These are phyloP conservation scores for Leishmania tropica DNA, from an alignment of 208 protist genomes.

Conservation along the genomic window DNA sequence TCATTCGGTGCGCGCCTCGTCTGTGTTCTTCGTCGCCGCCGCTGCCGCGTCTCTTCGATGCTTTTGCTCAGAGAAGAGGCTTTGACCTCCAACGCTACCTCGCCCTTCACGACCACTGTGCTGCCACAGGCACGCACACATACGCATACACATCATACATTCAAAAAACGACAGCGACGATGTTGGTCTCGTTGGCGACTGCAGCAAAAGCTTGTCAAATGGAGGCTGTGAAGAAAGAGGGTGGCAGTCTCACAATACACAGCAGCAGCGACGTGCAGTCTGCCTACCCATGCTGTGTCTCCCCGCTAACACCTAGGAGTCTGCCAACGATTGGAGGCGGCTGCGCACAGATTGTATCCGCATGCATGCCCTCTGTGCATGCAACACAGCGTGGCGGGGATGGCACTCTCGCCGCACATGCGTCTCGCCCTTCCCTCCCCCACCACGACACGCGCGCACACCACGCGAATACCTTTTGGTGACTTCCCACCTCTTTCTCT, in stretches of 20 bases:
- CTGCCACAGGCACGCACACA: background rate
- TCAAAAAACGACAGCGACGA: background rate
- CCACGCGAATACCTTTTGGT: background rate
- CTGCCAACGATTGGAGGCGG: background rate
- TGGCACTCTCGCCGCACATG: background rate
- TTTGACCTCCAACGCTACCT: background rate
- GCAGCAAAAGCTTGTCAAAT: background rate
- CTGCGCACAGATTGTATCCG: background rate
- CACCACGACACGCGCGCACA: background rate
- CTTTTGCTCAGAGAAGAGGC: background rate
- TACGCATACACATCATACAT: background rate
- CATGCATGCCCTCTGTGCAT: background rate
- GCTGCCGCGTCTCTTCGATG: background rate
- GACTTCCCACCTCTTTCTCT: background rate
- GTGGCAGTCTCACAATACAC: background rate
- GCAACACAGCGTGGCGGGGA: background rate
- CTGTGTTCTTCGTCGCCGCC: background rate
- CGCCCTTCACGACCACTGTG: background rate
- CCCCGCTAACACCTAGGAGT: background rate
- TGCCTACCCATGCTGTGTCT: background rate
- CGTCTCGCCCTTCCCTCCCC: background rate
- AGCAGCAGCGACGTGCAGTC: background rate
- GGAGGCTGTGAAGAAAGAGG: background rate
- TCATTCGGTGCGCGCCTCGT: background rate
- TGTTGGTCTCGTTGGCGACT: background rate